A percentile compares a stretch with the other conserved stretches of the same genome.
phyloP scores from a whole-genome alignment of 352 stramenopile species.

The Poterioochromonas sp. region DNA sequence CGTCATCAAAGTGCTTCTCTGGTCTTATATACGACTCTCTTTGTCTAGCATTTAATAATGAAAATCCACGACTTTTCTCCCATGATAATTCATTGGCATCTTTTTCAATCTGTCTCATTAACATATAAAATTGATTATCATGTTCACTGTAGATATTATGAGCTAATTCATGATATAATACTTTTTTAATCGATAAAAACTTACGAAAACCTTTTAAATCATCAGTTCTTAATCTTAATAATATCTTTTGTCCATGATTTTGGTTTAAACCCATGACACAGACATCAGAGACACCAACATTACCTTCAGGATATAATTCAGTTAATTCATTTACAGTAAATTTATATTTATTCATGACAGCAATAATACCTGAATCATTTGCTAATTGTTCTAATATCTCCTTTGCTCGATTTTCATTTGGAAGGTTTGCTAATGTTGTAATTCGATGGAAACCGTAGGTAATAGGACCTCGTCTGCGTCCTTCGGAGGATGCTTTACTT shows the following conservation, averaged over 20 bases:
- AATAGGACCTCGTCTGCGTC: neutral
- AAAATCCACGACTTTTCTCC: neutral
- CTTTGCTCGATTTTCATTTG: slow-evolving; percentile 48
- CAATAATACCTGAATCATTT: slow-evolving; percentile 69
- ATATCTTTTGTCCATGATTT: slow-evolving; percentile 85
- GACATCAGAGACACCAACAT: slow-evolving; percentile 71
- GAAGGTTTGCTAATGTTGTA: slow-evolving; percentile 44
- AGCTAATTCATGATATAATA: slow-evolving; percentile 80
- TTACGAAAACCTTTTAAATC: slow-evolving; percentile 82
- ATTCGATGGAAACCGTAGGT: slow-evolving; percentile 42
- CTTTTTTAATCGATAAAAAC: slow-evolving; percentile 71
- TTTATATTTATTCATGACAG: slow-evolving; percentile 75
- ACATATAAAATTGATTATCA: slow-evolving; percentile 54
- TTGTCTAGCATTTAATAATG: too few relatives aligned
- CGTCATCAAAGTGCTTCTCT: slow-evolving; percentile 29
- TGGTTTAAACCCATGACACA: slow-evolving; percentile 76
- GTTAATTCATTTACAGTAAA: slow-evolving; percentile 70
- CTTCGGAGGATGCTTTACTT: too few relatives aligned
- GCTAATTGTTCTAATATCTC: slow-evolving; percentile 68
- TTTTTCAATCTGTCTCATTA: slow-evolving; percentile 54
- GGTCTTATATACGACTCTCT: too few relatives aligned
- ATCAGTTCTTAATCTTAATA: slow-evolving; percentile 82
- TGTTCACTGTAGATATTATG: slow-evolving; percentile 75
- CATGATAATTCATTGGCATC: slow-evolving; percentile 45
- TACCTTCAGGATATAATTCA: slow-evolving; percentile 76